Conservation (phyloP, 352 stramenopile genomes). For the Peronospora belbahrii region DNA sequence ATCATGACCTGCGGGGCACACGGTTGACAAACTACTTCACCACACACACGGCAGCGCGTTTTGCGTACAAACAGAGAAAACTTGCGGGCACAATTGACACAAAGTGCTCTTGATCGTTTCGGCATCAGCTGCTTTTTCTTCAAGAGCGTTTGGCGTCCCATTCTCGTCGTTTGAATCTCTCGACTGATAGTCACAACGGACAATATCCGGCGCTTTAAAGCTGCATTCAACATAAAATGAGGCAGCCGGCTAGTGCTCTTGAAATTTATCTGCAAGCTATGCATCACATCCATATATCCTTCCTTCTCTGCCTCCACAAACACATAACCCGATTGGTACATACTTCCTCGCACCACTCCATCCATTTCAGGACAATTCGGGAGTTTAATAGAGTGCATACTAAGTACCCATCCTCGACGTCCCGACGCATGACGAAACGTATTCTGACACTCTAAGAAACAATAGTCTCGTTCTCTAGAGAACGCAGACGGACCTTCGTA, state of each 20-base stretch:
- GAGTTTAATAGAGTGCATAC: slow-evolving; percentile 81
- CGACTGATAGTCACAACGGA: slow-evolving; percentile 56
- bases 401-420: slow-evolving; percentile 63
- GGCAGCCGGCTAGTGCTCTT: slow-evolving; percentile 59
- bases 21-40: slow-evolving; percentile 64
- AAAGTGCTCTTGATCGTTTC: slow-evolving; percentile 47
- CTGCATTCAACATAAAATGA: slow-evolving; percentile 55
- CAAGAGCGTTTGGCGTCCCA: slow-evolving; percentile 51
- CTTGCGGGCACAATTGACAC: slow-evolving; percentile 50
- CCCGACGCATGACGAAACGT: slow-evolving; percentile 67
- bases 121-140: slow-evolving; percentile 61
- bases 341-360: slow-evolving; percentile 63
- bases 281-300: slow-evolving; percentile 82
- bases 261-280: slow-evolving; percentile 82
- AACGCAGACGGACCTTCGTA: slow-evolving; percentile 52
- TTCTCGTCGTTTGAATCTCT: slow-evolving; percentile 52
- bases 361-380: slow-evolving; percentile 62
- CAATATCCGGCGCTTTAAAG: slow-evolving; percentile 54
- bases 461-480: slow-evolving; percentile 58
- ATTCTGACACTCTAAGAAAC: slow-evolving; percentile 71
- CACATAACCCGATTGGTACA: slow-evolving; percentile 77
- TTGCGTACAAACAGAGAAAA: slow-evolving; percentile 72
- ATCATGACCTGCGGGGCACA: slow-evolving; percentile 56
- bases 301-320: slow-evolving; percentile 70
- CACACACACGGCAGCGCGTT: slow-evolving; percentile 61